These are phyloP conservation scores for Arabis hirsuta DNA, from an alignment of 345 rosid genomes.

Conservation along the genomic window DNA sequence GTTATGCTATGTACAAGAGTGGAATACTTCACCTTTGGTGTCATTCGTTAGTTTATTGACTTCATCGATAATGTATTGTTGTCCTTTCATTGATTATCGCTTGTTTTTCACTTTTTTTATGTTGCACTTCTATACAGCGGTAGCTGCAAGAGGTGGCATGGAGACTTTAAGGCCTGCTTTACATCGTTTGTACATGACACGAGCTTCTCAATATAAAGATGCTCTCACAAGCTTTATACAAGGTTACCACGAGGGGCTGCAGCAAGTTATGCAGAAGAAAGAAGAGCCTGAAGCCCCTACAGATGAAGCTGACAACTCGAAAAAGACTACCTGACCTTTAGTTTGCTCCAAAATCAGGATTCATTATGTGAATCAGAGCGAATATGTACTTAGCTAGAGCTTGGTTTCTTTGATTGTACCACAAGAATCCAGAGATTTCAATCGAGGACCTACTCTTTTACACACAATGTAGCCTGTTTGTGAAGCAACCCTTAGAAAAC, in stretches of 20 bases:
- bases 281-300: slow-evolving; percentile 43
- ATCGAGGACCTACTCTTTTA: background rate
- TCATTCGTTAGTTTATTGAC: background rate
- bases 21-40: slow-evolving; percentile 1
- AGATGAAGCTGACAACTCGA: slow-evolving; percentile 36
- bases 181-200: slow-evolving; percentile 87
- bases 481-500: background rate
- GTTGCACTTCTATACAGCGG: slow-evolving; percentile 49
- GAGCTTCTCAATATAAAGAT: slow-evolving; percentile 85
- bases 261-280: slow-evolving; percentile 67
- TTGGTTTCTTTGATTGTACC: slow-evolving; percentile 23
- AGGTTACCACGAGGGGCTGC: slow-evolving; percentile 85
- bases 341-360: slow-evolving; percentile 28
- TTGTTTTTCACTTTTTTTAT: background rate
- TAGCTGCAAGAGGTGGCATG: slow-evolving; percentile 95
- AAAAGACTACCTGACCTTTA: slow-evolving; percentile 30
- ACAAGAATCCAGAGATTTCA: background rate
- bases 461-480: slow-evolving; percentile 27
- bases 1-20: background rate
- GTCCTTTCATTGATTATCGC: background rate
- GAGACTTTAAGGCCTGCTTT: slow-evolving; percentile 88
- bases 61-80: background rate
- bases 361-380: slow-evolving; percentile 22
- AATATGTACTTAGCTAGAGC: slow-evolving; percentile 29
- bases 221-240: slow-evolving; percentile 70